phyloP scores from a whole-genome alignment of 164 flowering plant genomes.

The Akebia trifoliata region DNA sequence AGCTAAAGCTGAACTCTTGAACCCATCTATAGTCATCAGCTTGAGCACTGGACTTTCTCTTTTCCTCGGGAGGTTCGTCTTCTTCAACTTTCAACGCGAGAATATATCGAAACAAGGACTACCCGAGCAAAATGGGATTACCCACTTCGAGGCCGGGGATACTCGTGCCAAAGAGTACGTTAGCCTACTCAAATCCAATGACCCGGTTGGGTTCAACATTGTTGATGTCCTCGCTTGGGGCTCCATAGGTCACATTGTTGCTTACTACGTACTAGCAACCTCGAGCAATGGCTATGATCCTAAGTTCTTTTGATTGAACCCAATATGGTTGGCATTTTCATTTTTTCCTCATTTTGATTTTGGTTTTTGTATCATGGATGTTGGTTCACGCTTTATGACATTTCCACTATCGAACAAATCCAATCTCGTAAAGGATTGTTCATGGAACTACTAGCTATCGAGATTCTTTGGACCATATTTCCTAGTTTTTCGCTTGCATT shows the following conservation, averaged over 20 bases:
- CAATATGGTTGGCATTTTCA: too few species aligned
- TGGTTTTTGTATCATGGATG: too few species aligned
- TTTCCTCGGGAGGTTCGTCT: constrained; percentile 91
- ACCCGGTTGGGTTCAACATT: constrained; percentile 94
- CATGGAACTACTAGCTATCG: too few species aligned
- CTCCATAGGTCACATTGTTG: constrained; percentile 92
- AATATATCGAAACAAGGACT: constrained; percentile 95
- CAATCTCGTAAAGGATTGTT: too few species aligned
- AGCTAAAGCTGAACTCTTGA: constrained; percentile 65
- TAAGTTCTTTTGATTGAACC: constrained; percentile 66
- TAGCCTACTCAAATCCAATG: constrained; percentile 85
- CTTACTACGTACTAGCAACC: constrained; percentile 94
- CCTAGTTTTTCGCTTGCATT: too few species aligned
- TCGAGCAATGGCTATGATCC: constrained; percentile 97
- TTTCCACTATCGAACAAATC: too few species aligned
- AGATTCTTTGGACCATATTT: too few species aligned
- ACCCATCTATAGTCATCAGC: constrained; percentile 73
- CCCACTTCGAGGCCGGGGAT: constrained; percentile 97
- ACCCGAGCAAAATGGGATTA: constrained; percentile 86
- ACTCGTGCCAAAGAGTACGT: constrained; percentile 89
- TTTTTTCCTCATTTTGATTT: too few species aligned
- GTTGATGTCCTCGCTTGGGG: constrained; percentile 99
- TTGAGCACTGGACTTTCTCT: constrained; percentile 92
- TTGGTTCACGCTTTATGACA: too few species aligned
- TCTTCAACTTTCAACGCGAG: constrained; percentile 98